These are phyloP conservation scores for Aspergillus ustus DNA, from an alignment of 2,329 filamentous ascomycete genomes.

Conservation along the genomic window DNA sequence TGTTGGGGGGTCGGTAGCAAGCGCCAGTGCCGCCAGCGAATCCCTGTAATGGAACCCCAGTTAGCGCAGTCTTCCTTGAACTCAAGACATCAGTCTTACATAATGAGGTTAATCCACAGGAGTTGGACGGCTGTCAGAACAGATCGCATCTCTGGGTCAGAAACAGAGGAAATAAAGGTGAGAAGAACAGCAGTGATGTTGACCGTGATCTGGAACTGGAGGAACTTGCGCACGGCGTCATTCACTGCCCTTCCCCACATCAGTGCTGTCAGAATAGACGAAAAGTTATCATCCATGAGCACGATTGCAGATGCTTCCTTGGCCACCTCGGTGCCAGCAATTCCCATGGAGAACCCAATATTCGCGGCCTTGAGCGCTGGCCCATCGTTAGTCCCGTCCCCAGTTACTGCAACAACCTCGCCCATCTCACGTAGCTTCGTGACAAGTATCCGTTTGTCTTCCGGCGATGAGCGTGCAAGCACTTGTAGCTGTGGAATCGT, in stretches of 20 bases:
- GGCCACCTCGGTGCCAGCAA: constrained; percentile 66
- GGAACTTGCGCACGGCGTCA: constrained; percentile 67
- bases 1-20: constrained; percentile 80
- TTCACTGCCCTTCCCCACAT: constrained; percentile 70
- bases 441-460: constrained; percentile 67
- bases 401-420: constrained; percentile 64
- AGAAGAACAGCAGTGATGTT: constrained; percentile 86
- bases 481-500: constrained; percentile 63
- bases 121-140: constrained; percentile 86
- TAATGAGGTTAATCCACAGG: constrained; percentile 92
- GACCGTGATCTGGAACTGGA: constrained; percentile 68
- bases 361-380: constrained; percentile 66
- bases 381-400: constrained; percentile 68
- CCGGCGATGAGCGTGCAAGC: constrained; percentile 65
- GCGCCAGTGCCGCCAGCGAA: constrained; percentile 15
- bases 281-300: constrained; percentile 68
- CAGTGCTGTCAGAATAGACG: constrained; percentile 64
- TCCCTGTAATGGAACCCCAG: constrained; percentile 36
- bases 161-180: constrained; percentile 82
- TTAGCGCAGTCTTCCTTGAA: no score
- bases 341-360: constrained; percentile 68
- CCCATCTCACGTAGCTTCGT: constrained; percentile 60
- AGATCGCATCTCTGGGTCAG: constrained; percentile 64
- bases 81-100: constrained; percentile 39
- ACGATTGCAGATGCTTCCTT: constrained; percentile 69